Base-by-base conservation (phyloP, 1,284 basidiomycete genomes). In the Trametes pubescens region DNA sequence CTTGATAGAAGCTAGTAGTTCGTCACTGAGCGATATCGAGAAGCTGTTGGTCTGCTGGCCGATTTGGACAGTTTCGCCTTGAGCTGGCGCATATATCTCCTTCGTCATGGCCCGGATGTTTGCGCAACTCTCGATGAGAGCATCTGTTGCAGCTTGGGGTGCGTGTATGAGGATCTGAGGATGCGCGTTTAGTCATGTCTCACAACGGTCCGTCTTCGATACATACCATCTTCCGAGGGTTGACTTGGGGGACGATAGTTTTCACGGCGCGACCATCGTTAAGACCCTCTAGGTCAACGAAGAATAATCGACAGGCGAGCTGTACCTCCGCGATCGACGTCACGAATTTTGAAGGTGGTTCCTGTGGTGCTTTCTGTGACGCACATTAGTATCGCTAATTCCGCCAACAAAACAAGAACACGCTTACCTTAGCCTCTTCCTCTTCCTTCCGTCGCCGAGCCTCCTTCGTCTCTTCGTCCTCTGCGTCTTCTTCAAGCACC, bases 201-300 rank as follows among this genome's bases (percentile, higher is more conserved):
- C 13, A 6, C 4, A 4, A 7, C 29, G 35, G 8, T n/a, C 3
- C 18, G 10, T n/a, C 24, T 44, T 22, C 34, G 4, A 7, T 11
- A 55, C 82, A 62, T 62, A 94, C 95, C 85, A 98, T 89, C 81
- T 96, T 96, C 21, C 98, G 87, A 29, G 98, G 98, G 74, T 98
- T 96, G 60, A 99, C 88, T 80, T 98, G 95, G 2, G 97, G 94
- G 13, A 99, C 90, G 66, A 99, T 96, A 0, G 94, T 97, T 78
- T 98, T 98, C 67, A 99, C 90, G 7, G 98, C 96, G 65, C 96
- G 90, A 1, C 97, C 96, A 73, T 99, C 98, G 74, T 96, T 96
- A 61, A 98, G 79, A 32, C 98, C 98, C 70, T 97, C 95, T 86
- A 99, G 90, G 74, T 99, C 98, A 58, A 99, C 88, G 70, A 93